These are phyloP conservation scores for Gossypium arboreum DNA, from an alignment of 345 rosid genomes.

Conservation along the genomic window DNA sequence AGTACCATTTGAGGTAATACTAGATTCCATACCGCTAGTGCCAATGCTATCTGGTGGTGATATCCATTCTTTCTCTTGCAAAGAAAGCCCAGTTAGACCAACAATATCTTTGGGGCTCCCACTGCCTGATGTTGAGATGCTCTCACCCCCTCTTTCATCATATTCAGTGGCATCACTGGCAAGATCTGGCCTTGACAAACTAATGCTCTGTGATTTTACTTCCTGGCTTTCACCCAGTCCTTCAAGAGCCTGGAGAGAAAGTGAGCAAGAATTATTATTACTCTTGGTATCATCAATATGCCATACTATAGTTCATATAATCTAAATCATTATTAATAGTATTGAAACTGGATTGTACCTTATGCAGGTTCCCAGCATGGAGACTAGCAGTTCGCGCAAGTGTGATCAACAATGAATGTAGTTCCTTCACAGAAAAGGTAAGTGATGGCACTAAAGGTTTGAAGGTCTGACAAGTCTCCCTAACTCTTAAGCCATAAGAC, in stretches of 20 bases:
- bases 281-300: conserved; percentile 4
- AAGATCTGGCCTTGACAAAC: conserved; percentile 48
- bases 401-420: conserved; percentile 55
- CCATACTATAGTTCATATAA: conserved; percentile 2
- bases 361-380: conserved; percentile 83
- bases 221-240: conserved; percentile 70
- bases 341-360: conserved; percentile 39
- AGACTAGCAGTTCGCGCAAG: conserved; percentile 85
- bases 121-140: conserved; percentile 38
- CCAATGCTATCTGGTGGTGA: conserved; percentile 77
- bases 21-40: conserved; percentile 52
- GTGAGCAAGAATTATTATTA: background rate
- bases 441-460: conserved; percentile 59
- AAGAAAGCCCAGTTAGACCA: conserved; percentile 33
- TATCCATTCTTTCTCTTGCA: conserved; percentile 66
- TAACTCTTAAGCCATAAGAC: conserved; percentile 65
- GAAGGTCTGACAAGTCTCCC: conserved; percentile 67
- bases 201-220: conserved; percentile 50
- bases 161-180: conserved; percentile 37
- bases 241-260: conserved; percentile 55
- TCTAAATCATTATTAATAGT: conserved; percentile 15
- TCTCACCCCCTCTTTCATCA: conserved; percentile 39
- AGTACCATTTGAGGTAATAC: conserved; percentile 35
- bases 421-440: conserved; percentile 51
- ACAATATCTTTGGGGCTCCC: conserved; percentile 36